A percentile compares a stretch with the other conserved stretches of the same genome.
Evolutionary conservation across 78 protist genomes (phyloP).

Genomic region (Bigelowiella natans): DNA sequence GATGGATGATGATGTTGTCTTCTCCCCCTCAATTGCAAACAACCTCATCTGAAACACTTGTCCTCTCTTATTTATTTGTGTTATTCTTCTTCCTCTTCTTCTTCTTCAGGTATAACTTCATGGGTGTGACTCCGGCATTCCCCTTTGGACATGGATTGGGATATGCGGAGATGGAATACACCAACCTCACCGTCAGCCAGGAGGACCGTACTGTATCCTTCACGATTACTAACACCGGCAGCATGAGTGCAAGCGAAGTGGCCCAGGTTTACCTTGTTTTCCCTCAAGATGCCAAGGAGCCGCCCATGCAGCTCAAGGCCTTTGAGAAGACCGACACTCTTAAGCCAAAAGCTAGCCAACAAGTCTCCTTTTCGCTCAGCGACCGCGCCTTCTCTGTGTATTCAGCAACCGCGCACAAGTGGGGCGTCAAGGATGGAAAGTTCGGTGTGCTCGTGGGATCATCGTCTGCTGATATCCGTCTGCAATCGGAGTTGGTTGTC

Average conservation of each 20-base stretch:
- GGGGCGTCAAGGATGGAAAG: constrained; percentile 1
- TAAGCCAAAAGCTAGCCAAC: background rate
- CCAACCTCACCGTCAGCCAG: background rate
- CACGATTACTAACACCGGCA: constrained; percentile 23
- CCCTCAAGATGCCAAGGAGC: constrained; percentile 42
- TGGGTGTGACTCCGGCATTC: constrained; percentile 27
- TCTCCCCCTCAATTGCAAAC: too few species aligned
- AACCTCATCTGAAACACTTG: too few species aligned
- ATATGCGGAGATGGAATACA: constrained; percentile 24
- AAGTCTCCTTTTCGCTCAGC: background rate
- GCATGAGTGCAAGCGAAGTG: background rate
- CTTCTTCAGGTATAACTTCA: too few species aligned
- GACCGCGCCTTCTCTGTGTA: constrained; percentile 10
- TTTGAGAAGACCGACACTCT: constrained; percentile 16
- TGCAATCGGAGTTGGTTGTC: too few species aligned
- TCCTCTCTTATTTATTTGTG: too few species aligned
- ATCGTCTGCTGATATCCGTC: too few species aligned
- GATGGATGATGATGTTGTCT: too few species aligned
- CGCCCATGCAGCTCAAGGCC: constrained; percentile 46
- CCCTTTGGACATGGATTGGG: constrained; percentile 55
- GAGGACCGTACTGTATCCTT: background rate
- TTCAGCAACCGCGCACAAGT: background rate
- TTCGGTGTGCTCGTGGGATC: constrained; percentile 13
- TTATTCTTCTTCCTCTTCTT: too few species aligned
- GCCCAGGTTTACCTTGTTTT: constrained; percentile 41